Evolutionary conservation across 257 asterid genomes (phyloP).

Genomic region (Salvia hispanica): DNA sequence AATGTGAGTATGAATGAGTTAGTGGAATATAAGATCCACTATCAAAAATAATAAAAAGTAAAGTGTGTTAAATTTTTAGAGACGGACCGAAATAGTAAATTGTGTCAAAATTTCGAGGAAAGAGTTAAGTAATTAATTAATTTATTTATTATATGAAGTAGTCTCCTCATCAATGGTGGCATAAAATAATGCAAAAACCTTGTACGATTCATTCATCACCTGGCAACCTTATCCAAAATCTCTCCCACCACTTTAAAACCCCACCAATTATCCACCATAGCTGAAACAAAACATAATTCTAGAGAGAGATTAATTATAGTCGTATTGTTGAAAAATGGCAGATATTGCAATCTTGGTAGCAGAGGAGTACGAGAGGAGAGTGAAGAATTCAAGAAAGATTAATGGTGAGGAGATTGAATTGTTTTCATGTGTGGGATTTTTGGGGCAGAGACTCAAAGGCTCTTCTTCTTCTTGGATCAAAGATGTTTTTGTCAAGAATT

Average conservation of each 20-base stretch:
- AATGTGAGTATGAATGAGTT: too few species aligned
- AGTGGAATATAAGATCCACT: too few species aligned
- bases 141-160: too few species aligned
- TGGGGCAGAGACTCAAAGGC: conserved; percentile 39
- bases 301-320: background rate
- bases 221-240: conserved; percentile 51
- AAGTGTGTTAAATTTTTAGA: too few species aligned
- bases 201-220: conserved; percentile 25
- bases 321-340: conserved; percentile 47
- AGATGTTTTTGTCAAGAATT: conserved; percentile 19
- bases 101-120: too few species aligned
- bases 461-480: conserved; percentile 40
- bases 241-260: conserved; percentile 28
- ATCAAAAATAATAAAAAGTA: too few species aligned
- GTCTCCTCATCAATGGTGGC: background rate
- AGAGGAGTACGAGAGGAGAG: conserved; percentile 81
- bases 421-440: conserved; percentile 44
- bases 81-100: too few species aligned
- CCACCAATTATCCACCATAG: conserved; percentile 12
- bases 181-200: conserved; percentile 12
- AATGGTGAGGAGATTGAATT: conserved; percentile 53
- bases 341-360: conserved; percentile 87
- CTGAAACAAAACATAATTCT: background rate
- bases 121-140: too few species aligned
- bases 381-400: conserved; percentile 51